Evolutionary conservation across 768 basidiomycete species (phyloP).

Genomic region (Xerocomellus intermedius): DNA sequence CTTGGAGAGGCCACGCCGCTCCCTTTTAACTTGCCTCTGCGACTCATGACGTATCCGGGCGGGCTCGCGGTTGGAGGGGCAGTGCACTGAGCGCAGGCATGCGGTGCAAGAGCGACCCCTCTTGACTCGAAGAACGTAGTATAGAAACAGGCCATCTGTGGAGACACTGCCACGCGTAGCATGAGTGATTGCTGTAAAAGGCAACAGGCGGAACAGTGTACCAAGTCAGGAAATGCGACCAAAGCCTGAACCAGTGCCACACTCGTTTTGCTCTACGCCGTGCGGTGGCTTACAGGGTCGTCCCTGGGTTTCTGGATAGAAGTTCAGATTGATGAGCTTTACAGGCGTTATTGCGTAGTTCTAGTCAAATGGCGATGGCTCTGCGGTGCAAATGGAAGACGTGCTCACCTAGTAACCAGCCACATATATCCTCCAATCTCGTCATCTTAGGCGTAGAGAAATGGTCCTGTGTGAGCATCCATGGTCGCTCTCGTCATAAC

Average conservation of each 20-base stretch:
- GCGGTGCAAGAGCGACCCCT: neutral
- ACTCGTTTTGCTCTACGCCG: neutral
- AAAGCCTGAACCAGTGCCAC: neutral
- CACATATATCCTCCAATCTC: no score
- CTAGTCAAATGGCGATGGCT: neutral
- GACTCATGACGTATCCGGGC: neutral
- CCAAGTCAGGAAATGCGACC: neutral
- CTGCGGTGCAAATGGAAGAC: neutral
- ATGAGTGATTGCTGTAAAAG: neutral
- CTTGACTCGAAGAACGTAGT: no score
- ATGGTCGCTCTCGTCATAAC: neutral
- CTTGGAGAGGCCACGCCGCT: no score
- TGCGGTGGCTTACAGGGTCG: neutral
- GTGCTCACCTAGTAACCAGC: neutral
- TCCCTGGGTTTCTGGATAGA: neutral
- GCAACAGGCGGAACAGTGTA: neutral
- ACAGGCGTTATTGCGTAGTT: neutral
- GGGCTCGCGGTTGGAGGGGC: neutral
- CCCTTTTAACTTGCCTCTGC: slow-evolving; percentile 4
- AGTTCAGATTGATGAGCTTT: neutral
- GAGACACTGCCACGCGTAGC: neutral
- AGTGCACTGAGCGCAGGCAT: neutral
- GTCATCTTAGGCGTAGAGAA: no score
- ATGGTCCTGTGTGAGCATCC: no score
- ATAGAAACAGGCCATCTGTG: neutral